These are phyloP conservation scores for Sphagnurus paluster DNA, from an alignment of 1,284 basidiomycete species.

Conservation along the genomic window DNA sequence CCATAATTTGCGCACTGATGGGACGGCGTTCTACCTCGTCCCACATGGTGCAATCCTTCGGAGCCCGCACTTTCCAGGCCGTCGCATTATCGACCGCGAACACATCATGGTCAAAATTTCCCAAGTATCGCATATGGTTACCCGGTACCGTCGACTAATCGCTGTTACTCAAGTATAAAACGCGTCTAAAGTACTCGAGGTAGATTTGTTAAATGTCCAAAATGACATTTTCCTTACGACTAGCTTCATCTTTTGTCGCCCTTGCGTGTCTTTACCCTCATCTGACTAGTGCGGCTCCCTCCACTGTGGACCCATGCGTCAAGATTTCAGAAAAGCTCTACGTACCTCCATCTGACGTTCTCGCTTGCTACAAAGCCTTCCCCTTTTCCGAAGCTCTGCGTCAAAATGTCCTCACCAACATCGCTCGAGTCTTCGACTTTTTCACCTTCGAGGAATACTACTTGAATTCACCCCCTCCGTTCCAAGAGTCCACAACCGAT, in stretches of 20 bases:
- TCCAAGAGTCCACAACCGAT: conserved; percentile 59
- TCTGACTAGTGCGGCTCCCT: conserved; percentile 8
- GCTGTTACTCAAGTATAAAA: no score
- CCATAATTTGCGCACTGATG: no score
- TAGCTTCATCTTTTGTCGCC: conserved; percentile 1
- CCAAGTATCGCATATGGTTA: no score
- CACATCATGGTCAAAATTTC: no score
- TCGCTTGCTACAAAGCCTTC: conserved; percentile 60
- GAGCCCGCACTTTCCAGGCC: no score
- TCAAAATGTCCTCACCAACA: conserved; percentile 55
- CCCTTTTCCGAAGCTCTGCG: conserved; percentile 64
- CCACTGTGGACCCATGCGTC: conserved; percentile 45
- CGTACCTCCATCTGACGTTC: conserved; percentile 51
- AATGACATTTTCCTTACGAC: conserved; percentile 3
- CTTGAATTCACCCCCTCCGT: conserved; percentile 56
- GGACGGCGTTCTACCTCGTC: no score
- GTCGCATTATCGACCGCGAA: no score
- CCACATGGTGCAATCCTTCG: no score
- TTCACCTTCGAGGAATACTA: conserved; percentile 68
- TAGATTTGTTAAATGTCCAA: neutral
- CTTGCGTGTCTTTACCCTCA: conserved; percentile 6
- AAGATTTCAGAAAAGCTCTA: conserved; percentile 50
- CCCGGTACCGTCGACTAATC: no score
- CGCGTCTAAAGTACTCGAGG: neutral
- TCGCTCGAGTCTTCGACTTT: conserved; percentile 61